These are phyloP conservation scores for Solanum chiquidenum DNA, from an alignment of 257 asterid species.

Conservation along the genomic window DNA sequence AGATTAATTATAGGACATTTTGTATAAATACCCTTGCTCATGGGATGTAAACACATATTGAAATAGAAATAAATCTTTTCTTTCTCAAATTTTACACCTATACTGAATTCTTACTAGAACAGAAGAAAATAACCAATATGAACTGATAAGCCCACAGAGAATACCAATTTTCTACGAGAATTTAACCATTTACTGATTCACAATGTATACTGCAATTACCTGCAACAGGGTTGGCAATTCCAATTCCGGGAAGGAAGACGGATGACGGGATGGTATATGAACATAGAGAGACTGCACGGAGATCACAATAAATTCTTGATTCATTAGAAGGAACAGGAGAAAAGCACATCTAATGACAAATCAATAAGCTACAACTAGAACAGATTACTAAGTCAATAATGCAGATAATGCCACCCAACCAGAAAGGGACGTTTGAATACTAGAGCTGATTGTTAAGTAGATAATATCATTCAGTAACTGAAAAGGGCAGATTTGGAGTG, in stretches of 20 bases:
- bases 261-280: conserved; percentile 89
- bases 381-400: background rate
- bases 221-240: conserved; percentile 92
- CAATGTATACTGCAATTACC: conserved; percentile 25
- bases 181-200: background rate
- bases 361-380: background rate
- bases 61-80: background rate
- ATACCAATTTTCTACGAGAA: background rate
- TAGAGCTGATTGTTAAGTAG: background rate
- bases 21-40: background rate
- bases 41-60: background rate
- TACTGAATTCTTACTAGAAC: background rate
- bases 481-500: background rate
- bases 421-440: background rate
- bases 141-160: background rate
- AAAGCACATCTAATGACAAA: background rate
- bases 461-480: background rate
- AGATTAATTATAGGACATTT: background rate
- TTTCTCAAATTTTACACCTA: background rate
- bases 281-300: conserved; percentile 80
- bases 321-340: background rate
- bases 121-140: background rate
- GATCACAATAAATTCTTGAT: background rate
- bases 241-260: conserved; percentile 83
- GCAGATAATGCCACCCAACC: background rate